phyloP scores from a whole-genome alignment of 169 alveolate species.

The Theileria equi region DNA sequence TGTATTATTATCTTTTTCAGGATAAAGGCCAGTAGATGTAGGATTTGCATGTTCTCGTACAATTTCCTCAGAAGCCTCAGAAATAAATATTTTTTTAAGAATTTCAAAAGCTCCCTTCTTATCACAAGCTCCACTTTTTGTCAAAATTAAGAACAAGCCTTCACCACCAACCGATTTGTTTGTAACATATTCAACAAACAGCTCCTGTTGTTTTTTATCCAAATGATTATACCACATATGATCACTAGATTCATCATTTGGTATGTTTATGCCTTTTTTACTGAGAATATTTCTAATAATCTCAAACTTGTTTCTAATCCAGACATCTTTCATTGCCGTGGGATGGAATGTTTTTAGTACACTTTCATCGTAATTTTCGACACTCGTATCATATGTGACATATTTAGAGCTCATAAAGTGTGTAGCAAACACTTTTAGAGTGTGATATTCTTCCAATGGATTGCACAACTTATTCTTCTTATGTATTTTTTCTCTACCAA shows the following conservation, averaged over 20 bases:
- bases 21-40: not conserved
- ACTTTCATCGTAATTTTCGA: too few species aligned
- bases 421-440: constrained; percentile 50
- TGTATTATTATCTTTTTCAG: not conserved
- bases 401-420: constrained; percentile 58
- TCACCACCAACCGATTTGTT: constrained; percentile 13
- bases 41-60: not conserved
- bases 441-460: constrained; percentile 47
- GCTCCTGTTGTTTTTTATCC: constrained; percentile 32
- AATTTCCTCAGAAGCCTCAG: not conserved
- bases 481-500: constrained; percentile 30
- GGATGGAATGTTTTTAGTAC: not conserved
- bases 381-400: too few species aligned
- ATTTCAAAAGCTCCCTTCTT: constrained; percentile 20
- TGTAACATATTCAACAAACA: constrained; percentile 35
- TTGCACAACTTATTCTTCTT: constrained; percentile 20
- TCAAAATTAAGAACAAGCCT: constrained; percentile 28
- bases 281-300: constrained; percentile 25
- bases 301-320: constrained; percentile 36
- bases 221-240: constrained; percentile 38
- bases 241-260: constrained; percentile 3
- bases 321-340: not conserved
- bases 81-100: not conserved
- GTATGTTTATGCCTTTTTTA: constrained; percentile 35
- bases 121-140: constrained; percentile 41